Base-by-base conservation (phyloP, 495 filamentous ascomycete species). In the Aspergillus haitiensis region DNA sequence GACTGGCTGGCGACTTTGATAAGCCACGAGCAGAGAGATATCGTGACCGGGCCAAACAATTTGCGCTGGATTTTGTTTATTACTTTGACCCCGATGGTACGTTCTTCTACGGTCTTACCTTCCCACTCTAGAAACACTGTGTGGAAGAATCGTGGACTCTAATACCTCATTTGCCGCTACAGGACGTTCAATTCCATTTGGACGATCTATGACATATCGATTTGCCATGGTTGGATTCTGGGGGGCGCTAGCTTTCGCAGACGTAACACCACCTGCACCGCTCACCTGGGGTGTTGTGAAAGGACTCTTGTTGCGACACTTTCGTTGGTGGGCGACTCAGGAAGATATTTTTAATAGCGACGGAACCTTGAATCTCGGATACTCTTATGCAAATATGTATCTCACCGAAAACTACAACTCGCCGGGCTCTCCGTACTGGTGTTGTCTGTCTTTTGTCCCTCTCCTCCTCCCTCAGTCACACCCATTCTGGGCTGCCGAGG, bases 161-260 rank as follows among this genome's bases (percentile, higher is more conserved):
- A 18, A 47, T 47, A 5, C 44, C 27, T 15, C 9, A 11, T 18
- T n/a, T 47, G n/a, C 10, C 16, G 46, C 8, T 15, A 42, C 46
- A 73, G 70, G 72, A 27, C 63, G 83, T 3, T 77, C 86, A 6
- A 88, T 90, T 39, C 88, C 89, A 16, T 93, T 91, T 62, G 89
- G 89, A 21, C 80, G 89, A 12, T 88, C 84, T 21, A 82, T 91
- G 46, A 89, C 87, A 18, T 93, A 93, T 71, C 81, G 88, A 35
- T 91, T 91, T 68, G 89, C 88, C 33, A 92, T 92, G 87, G 85
- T 85, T 8, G 87, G 83, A 8, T 92, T 92, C 75, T 93, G 88
- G 88, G 87, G 87, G 27, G 86, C 88, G 7, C 69, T 91, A 33
- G 89, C 84, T 4, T 91, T 89, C 64, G 89, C 88, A 2, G 85